Evolutionary conservation across 192 early-diverging fungal genomes (phyloP).

Genomic region (Coemansia pectinata): DNA sequence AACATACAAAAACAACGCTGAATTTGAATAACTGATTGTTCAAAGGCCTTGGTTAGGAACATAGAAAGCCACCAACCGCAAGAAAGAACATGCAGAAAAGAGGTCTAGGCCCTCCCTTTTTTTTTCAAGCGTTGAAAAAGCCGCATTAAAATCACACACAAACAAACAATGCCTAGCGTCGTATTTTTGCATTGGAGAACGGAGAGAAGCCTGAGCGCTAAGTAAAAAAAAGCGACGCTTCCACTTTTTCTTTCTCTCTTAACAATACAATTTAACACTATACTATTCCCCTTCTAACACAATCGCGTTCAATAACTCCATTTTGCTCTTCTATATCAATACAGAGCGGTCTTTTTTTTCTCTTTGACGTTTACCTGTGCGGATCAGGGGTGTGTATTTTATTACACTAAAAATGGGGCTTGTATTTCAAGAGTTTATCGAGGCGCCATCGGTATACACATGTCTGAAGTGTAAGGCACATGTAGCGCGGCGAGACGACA

Average conservation of each 20-base stretch:
- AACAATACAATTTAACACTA: neutral
- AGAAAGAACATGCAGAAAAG: neutral
- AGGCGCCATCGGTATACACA: conserved; percentile 32
- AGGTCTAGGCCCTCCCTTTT: neutral
- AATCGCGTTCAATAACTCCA: neutral
- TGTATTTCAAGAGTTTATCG: conserved; percentile 43
- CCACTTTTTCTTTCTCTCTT: neutral
- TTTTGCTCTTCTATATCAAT: neutral
- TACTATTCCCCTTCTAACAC: neutral
- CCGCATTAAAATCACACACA: neutral
- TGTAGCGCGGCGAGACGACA: conserved; percentile 29
- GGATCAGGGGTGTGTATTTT: neutral
- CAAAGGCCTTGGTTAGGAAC: neutral
- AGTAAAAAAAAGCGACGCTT: neutral
- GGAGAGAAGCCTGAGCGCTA: no score
- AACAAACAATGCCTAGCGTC: neutral
- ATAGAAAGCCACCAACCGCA: neutral
- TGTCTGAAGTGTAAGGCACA: conserved; percentile 39
- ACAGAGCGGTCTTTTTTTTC: neutral
- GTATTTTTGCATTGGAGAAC: no score
- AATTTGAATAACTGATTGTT: neutral
- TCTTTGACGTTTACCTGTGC: no score
- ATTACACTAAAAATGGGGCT: conserved; percentile 27
- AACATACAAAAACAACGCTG: neutral
- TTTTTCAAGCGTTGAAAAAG: neutral